Evolutionary conservation across 495 filamentous ascomycete genomes (phyloP).

Genomic region (Gamarada debralockiae): DNA sequence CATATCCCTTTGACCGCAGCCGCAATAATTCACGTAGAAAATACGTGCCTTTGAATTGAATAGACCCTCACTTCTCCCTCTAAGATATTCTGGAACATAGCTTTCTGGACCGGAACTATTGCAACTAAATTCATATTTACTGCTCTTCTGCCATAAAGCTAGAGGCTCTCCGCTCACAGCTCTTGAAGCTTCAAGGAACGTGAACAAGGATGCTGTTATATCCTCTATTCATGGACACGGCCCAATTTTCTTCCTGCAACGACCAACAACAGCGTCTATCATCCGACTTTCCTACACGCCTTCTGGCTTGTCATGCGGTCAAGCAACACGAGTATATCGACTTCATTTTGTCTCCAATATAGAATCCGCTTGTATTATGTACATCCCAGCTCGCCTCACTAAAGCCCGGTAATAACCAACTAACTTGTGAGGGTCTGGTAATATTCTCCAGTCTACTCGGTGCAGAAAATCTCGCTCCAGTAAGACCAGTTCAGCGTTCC

Average conservation of each 20-base stretch:
- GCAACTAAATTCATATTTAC: too few relatives aligned
- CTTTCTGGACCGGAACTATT: too few relatives aligned
- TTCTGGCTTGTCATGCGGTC: not conserved
- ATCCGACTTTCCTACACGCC: not conserved
- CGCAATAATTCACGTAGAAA: too few relatives aligned
- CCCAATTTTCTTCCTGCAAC: not conserved
- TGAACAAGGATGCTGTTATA: not conserved
- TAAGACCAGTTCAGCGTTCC: conserved; percentile 75
- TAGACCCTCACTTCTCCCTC: too few relatives aligned
- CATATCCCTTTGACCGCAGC: too few relatives aligned
- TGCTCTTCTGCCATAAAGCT: too few relatives aligned
- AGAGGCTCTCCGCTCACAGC: not conserved
- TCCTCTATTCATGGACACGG: not conserved
- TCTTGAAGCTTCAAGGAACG: not conserved
- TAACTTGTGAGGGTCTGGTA: conserved; percentile 84
- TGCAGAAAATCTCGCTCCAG: conserved; percentile 90
- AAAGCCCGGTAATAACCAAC: conserved; percentile 86
- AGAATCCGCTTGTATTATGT: conserved; percentile 30
- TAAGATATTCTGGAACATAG: too few relatives aligned
- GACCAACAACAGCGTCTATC: not conserved
- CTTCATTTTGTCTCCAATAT: not conserved
- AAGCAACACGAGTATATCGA: not conserved
- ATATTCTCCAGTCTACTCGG: conserved; percentile 88
- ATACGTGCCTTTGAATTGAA: too few relatives aligned
- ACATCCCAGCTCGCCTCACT: conserved; percentile 52